Percentiles rank a stretch among this genome's conserved stretches.
Evolutionary conservation across 1,284 basidiomycete genomes (phyloP).

Genomic region (Stereum hirsutum): DNA sequence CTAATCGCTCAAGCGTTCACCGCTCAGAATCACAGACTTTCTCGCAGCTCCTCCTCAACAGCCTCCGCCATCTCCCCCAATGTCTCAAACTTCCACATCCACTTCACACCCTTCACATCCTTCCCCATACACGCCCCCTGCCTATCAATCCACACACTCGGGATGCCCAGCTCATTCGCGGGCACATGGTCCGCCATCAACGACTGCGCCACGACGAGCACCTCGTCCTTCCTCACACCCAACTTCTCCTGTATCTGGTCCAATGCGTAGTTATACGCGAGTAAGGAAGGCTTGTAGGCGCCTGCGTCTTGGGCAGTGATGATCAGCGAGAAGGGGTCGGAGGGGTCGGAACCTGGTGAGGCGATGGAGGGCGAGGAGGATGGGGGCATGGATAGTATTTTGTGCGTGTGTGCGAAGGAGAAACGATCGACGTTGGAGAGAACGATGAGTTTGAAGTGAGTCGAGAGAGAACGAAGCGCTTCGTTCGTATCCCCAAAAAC

Average conservation of each 20-base stretch:
- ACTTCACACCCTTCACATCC: background rate
- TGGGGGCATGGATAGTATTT: no score
- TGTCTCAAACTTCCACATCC: background rate
- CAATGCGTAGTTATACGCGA: background rate
- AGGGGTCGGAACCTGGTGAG: no score
- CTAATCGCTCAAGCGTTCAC: no score
- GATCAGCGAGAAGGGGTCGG: background rate
- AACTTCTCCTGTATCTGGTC: background rate
- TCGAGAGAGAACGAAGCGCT: conserved; percentile 49
- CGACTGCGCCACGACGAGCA: background rate
- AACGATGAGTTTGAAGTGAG: conserved; percentile 57
- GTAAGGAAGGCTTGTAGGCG: background rate
- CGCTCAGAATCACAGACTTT: no score
- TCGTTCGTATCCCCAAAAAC: conserved; percentile 56
- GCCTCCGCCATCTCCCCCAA: conserved; percentile 3
- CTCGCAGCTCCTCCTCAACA: background rate
- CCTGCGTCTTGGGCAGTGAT: background rate
- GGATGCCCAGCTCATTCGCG: background rate
- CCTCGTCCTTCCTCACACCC: background rate
- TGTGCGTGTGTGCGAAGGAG: conserved; percentile 55
- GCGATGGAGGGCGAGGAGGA: no score
- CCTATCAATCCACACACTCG: background rate
- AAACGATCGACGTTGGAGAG: conserved; percentile 65
- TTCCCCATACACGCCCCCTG: background rate
- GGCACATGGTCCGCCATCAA: background rate